Base-by-base conservation (phyloP, 2,329 filamentous ascomycete species). In the Acrocalymma vagum region DNA sequence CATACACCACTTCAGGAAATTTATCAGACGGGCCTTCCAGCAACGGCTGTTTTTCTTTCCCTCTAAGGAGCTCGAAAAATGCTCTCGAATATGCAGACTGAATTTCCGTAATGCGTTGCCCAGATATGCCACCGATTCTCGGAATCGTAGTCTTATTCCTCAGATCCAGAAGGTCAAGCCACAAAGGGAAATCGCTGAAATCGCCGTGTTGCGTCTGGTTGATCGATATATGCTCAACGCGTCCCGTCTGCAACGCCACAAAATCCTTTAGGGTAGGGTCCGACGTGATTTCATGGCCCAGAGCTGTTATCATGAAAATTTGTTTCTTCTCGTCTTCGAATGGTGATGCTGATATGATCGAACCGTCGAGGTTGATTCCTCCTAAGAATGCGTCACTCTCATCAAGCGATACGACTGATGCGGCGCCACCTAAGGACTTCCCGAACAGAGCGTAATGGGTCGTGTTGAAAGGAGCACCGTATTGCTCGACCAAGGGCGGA, bases 151-250 rank as follows among this genome's bases (percentile, higher is more conserved):
- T 56, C 28, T 42, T 25, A 4, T 53, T 54, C 20, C 47, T 38
- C 21, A 48, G 17, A 10, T 49, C 55, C 18, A 53, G 38, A 8
- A 58, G 28, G 36, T 64, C 59, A 1, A 61, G 49, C 54, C 59
- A 58, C 9, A 49, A 28, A 14, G 43, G 39, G 10, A 64, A 13
- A 42, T 64, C 61, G 9, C 48, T 42, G 24, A 52, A 60, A 17
- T 61, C 52, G 11, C 52, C 44, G 35, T 64, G 61, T 7, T 56
- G 58, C 9, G 47, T 42, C 37, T 60, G 54, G 16, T 49, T 52
- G 2, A 27, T 22, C 4, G 46, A 46, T 15, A 64, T 58, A 24
- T 59, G 58, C 24, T 48, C 45, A n/a, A 30, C 38, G 5, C 51
- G n/a, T n/a, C n/a, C n/a, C n/a, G n/a, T n/a, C n/a, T n/a, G n/a